These are phyloP conservation scores for Naganishia onofrii DNA, from an alignment of 768 basidiomycete genomes.

Conservation along the genomic window DNA sequence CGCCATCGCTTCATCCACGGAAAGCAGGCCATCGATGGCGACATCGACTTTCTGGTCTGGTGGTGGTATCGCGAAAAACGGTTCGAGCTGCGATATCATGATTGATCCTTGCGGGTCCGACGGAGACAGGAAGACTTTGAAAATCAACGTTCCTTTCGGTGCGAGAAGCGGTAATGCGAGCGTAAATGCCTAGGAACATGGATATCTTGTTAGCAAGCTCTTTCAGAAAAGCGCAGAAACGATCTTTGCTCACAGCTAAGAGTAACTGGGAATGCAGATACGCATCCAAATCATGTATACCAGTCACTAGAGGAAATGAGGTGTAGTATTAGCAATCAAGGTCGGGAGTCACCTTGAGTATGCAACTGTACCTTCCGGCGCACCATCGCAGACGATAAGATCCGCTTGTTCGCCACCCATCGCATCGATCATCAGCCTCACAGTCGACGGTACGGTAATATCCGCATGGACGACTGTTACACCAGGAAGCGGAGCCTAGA, in stretches of 20 bases:
- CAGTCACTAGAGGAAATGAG: conserved; percentile 51
- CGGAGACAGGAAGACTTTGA: conserved; percentile 55
- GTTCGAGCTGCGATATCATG: conserved; percentile 52
- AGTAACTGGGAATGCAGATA: conserved; percentile 56
- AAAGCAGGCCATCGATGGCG: background rate
- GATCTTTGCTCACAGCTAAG: conserved; percentile 49
- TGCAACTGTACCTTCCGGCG: conserved; percentile 53
- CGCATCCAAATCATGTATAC: conserved; percentile 56
- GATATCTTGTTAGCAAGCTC: background rate
- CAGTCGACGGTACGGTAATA: conserved; percentile 54
- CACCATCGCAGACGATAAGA: conserved; percentile 57
- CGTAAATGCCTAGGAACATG: conserved; percentile 51
- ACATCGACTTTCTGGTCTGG: conserved; percentile 21
- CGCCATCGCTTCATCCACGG: conserved; percentile 16
- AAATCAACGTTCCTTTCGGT: conserved; percentile 54
- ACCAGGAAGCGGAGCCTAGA: conserved; percentile 53
- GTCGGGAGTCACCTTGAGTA: background rate
- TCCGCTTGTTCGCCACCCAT: conserved; percentile 54
- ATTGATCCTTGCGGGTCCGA: conserved; percentile 49
- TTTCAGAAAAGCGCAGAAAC: background rate
- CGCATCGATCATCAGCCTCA: conserved; percentile 52
- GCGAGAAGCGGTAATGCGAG: conserved; percentile 54
- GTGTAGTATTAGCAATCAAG: background rate
- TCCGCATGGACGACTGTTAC: conserved; percentile 55
- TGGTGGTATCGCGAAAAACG: conserved; percentile 51